Base-by-base conservation (phyloP, 2,329 filamentous ascomycete genomes). In the Onygenales sp. region DNA sequence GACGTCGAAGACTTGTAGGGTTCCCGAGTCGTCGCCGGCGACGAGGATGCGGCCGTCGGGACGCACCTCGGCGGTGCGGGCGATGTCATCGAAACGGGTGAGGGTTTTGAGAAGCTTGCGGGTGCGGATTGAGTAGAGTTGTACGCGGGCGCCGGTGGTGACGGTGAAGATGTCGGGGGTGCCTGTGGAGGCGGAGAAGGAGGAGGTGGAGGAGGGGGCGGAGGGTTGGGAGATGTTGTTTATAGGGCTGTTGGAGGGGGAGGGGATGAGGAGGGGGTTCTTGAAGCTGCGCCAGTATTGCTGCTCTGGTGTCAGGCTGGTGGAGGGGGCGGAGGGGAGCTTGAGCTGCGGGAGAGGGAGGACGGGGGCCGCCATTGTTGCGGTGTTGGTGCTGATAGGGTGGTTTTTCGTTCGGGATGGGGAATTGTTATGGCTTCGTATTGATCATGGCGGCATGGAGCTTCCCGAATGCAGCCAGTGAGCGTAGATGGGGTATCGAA, bases 261-360 rank as follows among this genome's bases (percentile, higher is more conserved):
- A 95, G 45, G 93, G 88, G 57, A 97, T 84, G 57, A 92, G 84
- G 54, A 95, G 83, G 60, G 91, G 88, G 61, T 91, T 93, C 73
- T 89, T 90, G 77, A 98, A 98, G 10, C 87, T 86, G 67, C 86
- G 87, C 94, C 94, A 98, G 78, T 97, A 97, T 60, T 85, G 82
- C 74, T 97, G 91, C 75, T 98, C 93, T 35, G 91, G 85, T 5
- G 92, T 95, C 47, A 92, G 74, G 48, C 65, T 66, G 52, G 89
- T 86, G 42, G 86, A 85, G 54, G 90, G 90, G 50, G 89, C 88
- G 58, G 87, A 81, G 54, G 92, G 84, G 66, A 94, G 81, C 78
- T 89, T 94, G 66, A 94, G 76, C 69, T 85, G 85, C 69, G 84
- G 84, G 60, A 95, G 76, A 57, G 87, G 86, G 70, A 83, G 82